Base-by-base conservation (phyloP, 768 basidiomycete genomes). In the Chalciporus sphaerocephalus region DNA sequence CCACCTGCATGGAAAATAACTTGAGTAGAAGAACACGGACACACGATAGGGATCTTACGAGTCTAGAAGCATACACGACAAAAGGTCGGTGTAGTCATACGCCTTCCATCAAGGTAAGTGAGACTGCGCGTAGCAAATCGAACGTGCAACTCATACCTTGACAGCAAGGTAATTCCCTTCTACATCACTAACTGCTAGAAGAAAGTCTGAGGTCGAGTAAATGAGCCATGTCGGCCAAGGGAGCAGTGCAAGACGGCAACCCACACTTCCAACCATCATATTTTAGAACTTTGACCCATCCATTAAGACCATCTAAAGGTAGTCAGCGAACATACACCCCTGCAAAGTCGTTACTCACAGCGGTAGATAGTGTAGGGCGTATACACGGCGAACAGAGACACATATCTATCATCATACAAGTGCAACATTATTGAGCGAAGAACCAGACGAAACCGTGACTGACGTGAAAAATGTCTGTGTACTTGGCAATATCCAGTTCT, bases 31-130 rank as follows among this genome's bases (percentile, higher is more conserved):
- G 27, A 10, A 44, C 9, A 17, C 0, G 18, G 11, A 20, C 17
- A 37, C 15, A 11, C 13, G 27, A 11, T 21, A 7, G 20, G 16
- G 5, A 27, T 50, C 79, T 57, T 57, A 88, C 80, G 90, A 87
- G 57, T 91, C 87, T 35, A 93, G 81, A n/a, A 93, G 75, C 87
- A 92, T 92, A 58, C 87, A 90, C 0, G 91, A 92, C 28, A 93
- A 70, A 5, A 93, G 72, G 54, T 87, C 88, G 28, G 90, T 92
- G 67, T 87, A 92, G 67, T 83, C 72, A 59, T 83, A 92, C 16
- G 90, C 87, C 80, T 85, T 40, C 37, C 24, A 5, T 3, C 22
- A 23, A 47, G 17, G 35, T 5, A 21, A 20, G 21, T 25, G 21
- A 2, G 20, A 42, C 27, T 41, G 16, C 25, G 9, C 20, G 5